A percentile compares a stretch with the other conserved stretches of the same genome.
Conservation (phyloP, 2,329 filamentous ascomycete species). For the Xylariaceae sp. region DNA sequence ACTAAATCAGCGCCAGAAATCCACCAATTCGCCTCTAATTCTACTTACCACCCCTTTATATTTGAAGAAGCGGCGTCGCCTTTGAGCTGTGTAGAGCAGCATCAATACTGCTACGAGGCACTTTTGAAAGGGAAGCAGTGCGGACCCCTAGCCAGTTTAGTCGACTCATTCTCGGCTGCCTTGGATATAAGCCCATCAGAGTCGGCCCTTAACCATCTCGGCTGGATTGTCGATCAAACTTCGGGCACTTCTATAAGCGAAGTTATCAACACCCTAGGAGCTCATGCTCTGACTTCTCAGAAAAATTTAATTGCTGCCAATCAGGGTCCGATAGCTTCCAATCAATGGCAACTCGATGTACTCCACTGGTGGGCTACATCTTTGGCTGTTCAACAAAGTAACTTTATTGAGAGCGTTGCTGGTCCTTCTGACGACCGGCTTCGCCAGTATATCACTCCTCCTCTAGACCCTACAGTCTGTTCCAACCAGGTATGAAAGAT, state of each 20-base stretch:
- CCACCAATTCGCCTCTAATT: background rate
- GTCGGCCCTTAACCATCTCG: too few relatives aligned
- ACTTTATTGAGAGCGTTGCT: background rate
- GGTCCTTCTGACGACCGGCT: background rate
- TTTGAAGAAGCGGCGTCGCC: background rate
- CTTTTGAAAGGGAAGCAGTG: background rate
- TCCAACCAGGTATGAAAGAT: background rate
- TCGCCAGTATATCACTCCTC: too few relatives aligned
- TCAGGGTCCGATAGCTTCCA: background rate
- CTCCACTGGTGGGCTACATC: background rate
- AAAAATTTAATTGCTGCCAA: too few relatives aligned
- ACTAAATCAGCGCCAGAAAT: background rate
- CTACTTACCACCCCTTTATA: background rate
- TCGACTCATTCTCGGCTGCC: background rate
- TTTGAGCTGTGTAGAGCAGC: background rate
- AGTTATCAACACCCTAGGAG: too few relatives aligned
- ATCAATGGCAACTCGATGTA: constrained; percentile 3
- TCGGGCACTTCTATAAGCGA: too few relatives aligned
- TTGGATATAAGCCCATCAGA: background rate
- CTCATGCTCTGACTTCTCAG: too few relatives aligned
- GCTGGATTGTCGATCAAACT: too few relatives aligned
- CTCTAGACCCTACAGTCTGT: too few relatives aligned
- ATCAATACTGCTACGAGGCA: background rate
- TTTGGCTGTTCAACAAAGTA: background rate
- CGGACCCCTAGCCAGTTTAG: background rate